phyloP scores from a whole-genome alignment of 163 green algal genomes.

The Scenedesmus sp. region DNA sequence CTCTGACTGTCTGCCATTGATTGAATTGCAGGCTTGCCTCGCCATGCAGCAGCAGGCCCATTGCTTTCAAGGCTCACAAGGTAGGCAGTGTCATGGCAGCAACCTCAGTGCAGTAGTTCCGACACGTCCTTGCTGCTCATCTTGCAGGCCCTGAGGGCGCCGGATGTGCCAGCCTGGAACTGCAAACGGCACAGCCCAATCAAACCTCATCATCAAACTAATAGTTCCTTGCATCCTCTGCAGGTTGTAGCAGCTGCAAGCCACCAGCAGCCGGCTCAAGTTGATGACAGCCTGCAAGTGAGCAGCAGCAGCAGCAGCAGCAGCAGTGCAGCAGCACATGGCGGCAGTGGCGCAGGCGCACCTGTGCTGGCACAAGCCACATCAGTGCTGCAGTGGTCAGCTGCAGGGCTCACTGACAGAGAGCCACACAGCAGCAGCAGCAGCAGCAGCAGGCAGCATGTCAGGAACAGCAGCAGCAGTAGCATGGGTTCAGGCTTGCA shows the following conservation, averaged over 20 bases:
- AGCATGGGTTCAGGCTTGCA: not conserved
- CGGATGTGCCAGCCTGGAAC: not conserved
- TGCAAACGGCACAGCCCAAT: not conserved
- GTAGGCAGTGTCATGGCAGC: not conserved
- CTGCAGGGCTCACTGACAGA: not conserved
- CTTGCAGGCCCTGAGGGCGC: not conserved
- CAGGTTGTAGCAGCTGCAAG: constrained; percentile 1
- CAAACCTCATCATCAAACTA: not conserved
- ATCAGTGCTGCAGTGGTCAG: not conserved
- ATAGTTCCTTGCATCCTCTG: not conserved
- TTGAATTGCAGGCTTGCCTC: not conserved
- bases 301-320: not conserved
- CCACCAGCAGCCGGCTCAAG: not conserved
- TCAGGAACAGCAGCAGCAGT: not conserved
- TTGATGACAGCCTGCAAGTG: not conserved
- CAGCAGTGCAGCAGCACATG: not conserved
- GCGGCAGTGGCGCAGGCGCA: not conserved
- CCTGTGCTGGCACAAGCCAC: not conserved
- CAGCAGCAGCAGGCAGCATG: not conserved
- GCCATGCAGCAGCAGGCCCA: not conserved
- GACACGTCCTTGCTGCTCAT: not conserved
- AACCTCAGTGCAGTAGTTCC: not conserved
- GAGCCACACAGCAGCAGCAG: not conserved
- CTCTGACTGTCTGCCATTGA: not conserved
- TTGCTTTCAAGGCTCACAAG: not conserved